Conservation (phyloP, 441 rosid species). For the Oxalis stricta region DNA sequence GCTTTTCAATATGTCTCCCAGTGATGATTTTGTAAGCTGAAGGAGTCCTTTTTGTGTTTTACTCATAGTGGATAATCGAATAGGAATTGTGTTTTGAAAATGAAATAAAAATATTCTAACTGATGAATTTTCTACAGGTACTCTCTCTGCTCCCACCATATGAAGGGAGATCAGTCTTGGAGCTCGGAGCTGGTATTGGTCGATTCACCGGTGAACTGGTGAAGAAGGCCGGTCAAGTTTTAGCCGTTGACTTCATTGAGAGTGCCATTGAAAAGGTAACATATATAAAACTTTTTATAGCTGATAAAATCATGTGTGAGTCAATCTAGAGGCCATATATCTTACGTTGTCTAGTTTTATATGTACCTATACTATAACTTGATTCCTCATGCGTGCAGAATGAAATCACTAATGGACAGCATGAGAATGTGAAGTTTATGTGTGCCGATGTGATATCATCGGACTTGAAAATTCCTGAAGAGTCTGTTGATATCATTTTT, state of each 20-base stretch:
- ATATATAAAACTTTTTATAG: too few species aligned
- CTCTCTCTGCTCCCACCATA: conserved; percentile 72
- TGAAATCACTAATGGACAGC: conserved; percentile 63
- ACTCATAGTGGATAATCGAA: too few species aligned
- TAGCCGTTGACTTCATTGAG: conserved; percentile 85
- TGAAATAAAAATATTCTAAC: not conserved
- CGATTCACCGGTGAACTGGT: conserved; percentile 88
- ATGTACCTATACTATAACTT: not conserved
- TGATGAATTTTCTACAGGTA: conserved; percentile 26
- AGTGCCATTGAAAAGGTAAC: conserved; percentile 76
- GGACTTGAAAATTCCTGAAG: conserved; percentile 44
- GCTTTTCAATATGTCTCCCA: too few species aligned
- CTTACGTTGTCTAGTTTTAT: not conserved
- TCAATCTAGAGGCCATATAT: not conserved
- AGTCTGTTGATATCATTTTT: conserved; percentile 67
- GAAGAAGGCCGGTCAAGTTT: conserved; percentile 56
- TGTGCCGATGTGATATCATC: conserved; percentile 88
- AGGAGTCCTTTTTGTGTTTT: too few species aligned
- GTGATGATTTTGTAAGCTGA: too few species aligned
- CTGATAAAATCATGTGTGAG: too few species aligned
- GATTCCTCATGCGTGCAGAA: conserved; percentile 35
- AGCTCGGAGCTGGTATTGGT: conserved; percentile 92
- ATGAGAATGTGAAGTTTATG: conserved; percentile 73
- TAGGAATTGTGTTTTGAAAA: not conserved
- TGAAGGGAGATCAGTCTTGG: conserved; percentile 68